Base-by-base conservation (phyloP, 1,284 basidiomycete genomes). In the Sanguinoderma infundibulare region DNA sequence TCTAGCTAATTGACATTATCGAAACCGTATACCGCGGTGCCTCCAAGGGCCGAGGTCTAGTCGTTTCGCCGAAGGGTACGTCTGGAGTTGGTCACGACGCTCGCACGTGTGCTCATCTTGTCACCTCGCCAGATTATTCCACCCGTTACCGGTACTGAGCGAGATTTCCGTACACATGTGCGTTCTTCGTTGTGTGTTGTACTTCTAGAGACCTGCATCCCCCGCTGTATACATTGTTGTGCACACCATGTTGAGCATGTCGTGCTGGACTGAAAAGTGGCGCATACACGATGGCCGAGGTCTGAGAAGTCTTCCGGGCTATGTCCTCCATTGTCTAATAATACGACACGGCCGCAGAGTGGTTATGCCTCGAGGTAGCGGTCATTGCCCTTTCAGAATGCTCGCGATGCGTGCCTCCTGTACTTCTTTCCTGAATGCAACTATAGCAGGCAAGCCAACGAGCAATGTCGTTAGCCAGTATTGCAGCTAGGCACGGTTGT, bases 1-100 rank as follows among this genome's bases (percentile, higher is more conserved):
- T 56, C 1, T 62, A 97, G 94, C 80, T 99, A 73, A 96, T 99
- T 72, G 98, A 99, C 75, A 97, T 99, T 68, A 91, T 99, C 70
- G 97, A 99, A 78, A 98, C 97, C 10, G 96, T 99, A 7, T 99
- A 98, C 77, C 89, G 98, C 65, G 97, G 97, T 28, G 97, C 97
- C 1, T 96, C 95, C 1, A 99, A 98, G 74, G 97, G 98, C 12
- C 91, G 97, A 62, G 97, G 97, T 95, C 82, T 99, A 26, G 97
- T 99, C 54, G 95, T 99, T 32, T 96, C 96, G 0, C 97, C 97
- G 0, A 96, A 96, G 84, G 96, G 95, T 94, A 38, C 34, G 83
- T 75, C 24, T 34, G 15, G 40, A 49, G 20, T 4, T 2, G 42
- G 22, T 28, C n/a, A 10, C 51, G 44, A 9, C n/a, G 17, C 4